Base-by-base conservation (phyloP, 2,329 filamentous ascomycete genomes). In the Fusarium ambrosium region DNA sequence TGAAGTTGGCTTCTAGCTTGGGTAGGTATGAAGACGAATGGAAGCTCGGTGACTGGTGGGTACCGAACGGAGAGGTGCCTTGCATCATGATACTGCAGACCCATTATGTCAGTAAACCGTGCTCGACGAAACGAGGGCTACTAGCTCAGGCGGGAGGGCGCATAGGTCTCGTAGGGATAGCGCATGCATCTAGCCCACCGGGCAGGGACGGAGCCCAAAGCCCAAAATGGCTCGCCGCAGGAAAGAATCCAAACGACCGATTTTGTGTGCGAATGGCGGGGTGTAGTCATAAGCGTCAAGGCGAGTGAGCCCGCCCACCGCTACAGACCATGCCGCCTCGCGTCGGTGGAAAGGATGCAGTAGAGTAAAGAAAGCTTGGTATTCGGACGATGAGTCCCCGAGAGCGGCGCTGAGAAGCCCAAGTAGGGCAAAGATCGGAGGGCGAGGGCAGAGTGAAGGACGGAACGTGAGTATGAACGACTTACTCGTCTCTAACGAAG, bases 401-500 rank as follows among this genome's bases (percentile, higher is more conserved):
- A 60, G 34, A 62, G 29, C 32, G 56, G 58, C 51, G 55, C 22
- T 55, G 20, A n/a, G 43, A 41, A 51, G 37, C 62, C 64, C 29
- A 61, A 71, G 55, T 59, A 71, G 53, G 58, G 56, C 36, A 73
- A 64, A 20, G 62, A 69, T 71, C 59, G 66, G n/a, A 53, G 41
- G 34, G 41, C 29, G 41, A 55, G 60, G 59, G 39, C 56, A 53
- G 32, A 37, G 68, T 29, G 51, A 53, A 59, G 51, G 32, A 58
- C 55, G 55, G 56, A 27, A 74, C 71, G 66, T 62, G 70, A 72
- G 68, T 63, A 70, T 69, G 68, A 53, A 53, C 51, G 8, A 87
- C 96, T 91, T 91, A 99, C 97, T 99, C 97, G 86, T 99, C 96
- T 83, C 94, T 90, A 84, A 99, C 97, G 88, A 97, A 98, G 81